Conservation (phyloP, 2,329 filamentous ascomycete genomes). For the Corinectria fuckeliana region DNA sequence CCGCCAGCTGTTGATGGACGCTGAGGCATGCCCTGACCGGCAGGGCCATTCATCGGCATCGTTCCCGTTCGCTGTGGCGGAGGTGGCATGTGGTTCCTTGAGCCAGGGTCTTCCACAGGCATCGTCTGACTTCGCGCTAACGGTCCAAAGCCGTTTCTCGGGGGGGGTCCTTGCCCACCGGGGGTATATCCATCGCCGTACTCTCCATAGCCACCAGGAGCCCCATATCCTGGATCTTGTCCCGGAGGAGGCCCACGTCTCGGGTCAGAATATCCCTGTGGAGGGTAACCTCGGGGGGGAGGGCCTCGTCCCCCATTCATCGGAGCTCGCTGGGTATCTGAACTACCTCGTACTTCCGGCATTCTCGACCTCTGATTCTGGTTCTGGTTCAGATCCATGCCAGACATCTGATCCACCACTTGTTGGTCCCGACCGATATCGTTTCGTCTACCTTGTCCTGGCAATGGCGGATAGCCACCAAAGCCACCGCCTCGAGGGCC, state of each 20-base stretch:
- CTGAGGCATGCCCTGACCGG: conserved; percentile 54
- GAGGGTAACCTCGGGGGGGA: conserved; percentile 43
- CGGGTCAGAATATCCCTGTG: conserved; percentile 39
- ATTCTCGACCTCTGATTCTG: conserved; percentile 38
- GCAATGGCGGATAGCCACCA: conserved; percentile 30
- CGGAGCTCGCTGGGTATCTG: conserved; percentile 34
- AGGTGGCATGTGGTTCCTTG: conserved; percentile 46
- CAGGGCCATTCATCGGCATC: conserved; percentile 54
- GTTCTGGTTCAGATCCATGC: conserved; percentile 40
- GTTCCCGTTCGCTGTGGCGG: conserved; percentile 50
- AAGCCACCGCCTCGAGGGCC: conserved; percentile 39
- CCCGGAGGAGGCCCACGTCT: conserved; percentile 39
- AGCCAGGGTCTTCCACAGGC: conserved; percentile 57
- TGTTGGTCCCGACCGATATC: conserved; percentile 40
- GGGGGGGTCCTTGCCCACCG: conserved; percentile 39
- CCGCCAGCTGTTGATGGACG: conserved; percentile 63
- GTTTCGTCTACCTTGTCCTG: conserved; percentile 29
- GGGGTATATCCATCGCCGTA: conserved; percentile 38
- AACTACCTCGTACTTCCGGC: conserved; percentile 31
- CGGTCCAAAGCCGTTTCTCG: conserved; percentile 54
- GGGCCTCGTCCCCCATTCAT: conserved; percentile 37
- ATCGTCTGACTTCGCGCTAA: conserved; percentile 68
- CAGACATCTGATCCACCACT: conserved; percentile 43
- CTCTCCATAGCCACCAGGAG: conserved; percentile 34
- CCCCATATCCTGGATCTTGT: conserved; percentile 33